A percentile compares a stretch with the other conserved stretches of the same genome.
These are phyloP conservation scores for Plasmodium blacklocki DNA, from an alignment of 169 alveolate species.

Conservation along the genomic window DNA sequence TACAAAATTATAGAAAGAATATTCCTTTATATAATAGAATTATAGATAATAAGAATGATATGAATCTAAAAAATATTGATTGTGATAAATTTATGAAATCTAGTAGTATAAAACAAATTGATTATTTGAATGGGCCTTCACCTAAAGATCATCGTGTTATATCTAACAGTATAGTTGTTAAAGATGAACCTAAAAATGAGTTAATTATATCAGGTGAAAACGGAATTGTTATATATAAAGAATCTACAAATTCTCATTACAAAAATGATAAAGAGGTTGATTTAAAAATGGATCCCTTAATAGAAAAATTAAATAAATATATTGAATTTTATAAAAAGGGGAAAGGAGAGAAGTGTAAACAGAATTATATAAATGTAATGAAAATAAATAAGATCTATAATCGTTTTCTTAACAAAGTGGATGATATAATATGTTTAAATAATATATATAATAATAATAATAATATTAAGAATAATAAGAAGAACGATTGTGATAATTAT, in stretches of 20 bases:
- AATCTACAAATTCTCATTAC: too few relatives aligned
- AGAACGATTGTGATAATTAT: background rate
- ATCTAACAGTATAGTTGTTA: too few relatives aligned
- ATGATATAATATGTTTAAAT: background rate
- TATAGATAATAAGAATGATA: background rate
- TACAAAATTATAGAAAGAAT: conserved; percentile 23
- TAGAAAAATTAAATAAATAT: conserved; percentile 4
- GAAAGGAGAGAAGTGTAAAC: conserved; percentile 7
- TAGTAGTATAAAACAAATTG: too few relatives aligned
- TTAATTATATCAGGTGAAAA: too few relatives aligned
- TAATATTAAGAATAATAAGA: background rate
- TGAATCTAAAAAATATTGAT: too few relatives aligned
- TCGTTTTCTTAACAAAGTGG: background rate
- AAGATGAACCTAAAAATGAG: too few relatives aligned
- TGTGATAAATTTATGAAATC: too few relatives aligned
- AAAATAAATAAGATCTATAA: conserved; percentile 25
- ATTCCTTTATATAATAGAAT: background rate
- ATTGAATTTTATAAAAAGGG: conserved; percentile 19
- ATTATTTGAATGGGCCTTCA: too few relatives aligned
- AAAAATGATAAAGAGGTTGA: too few relatives aligned
- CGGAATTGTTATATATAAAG: too few relatives aligned
- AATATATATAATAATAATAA: background rate
- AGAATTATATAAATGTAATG: conserved; percentile 15
- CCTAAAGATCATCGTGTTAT: too few relatives aligned
- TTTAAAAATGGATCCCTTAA: background rate